Evolutionary conservation across 371 early-diverging fungal species (phyloP), one percentile per base, ranked within the genome.

Genomic region (Mucor racemosus): DNA sequence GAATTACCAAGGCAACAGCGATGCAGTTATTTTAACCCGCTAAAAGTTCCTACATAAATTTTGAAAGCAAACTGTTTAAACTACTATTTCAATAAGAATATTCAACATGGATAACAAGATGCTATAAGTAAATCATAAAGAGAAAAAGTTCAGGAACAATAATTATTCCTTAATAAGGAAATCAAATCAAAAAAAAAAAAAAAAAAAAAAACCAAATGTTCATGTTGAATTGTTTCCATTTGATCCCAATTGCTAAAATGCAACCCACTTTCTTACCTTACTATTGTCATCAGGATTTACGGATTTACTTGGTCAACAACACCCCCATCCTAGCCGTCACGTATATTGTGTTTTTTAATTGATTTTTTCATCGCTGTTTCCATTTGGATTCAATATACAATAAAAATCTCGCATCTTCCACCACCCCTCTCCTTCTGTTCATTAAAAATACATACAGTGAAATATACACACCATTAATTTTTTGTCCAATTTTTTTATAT

Each of bases 271-370:
- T 3, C 46, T 46, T n/a, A 19, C 46, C 26, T 26, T 46, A 19
- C 46, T 46, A 19, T 17, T 3, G 17, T 0, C 46, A 44, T 7
- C 10, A 10, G n/a, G 46, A 46, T 46, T 17, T 17, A n/a, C 7
- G 44, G 44, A 44, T 44, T 17, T n/a, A 44, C 44, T 44, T 17
- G n/a, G 46, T 46, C 9, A 46, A 17, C 46, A 46, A 10, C 19
- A n/a, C 46, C 46, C 46, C 46, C 46, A 46, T 46, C 46, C 46
- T 46, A 46, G 46, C 46, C 46, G 46, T 46, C 46, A 46, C 46
- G 46, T 17, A 46, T 46, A 46, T 19, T 1, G 46, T 46, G n/a
- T 9, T 46, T 46, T 46, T 46, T 46, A 46, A 19, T 46, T 46
- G 46, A 46, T 19, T 46, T 46, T 44, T 46, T 46, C 46, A 46